Evolutionary conservation across 768 basidiomycete species (phyloP).

Genomic region (Suillus weaverae): DNA sequence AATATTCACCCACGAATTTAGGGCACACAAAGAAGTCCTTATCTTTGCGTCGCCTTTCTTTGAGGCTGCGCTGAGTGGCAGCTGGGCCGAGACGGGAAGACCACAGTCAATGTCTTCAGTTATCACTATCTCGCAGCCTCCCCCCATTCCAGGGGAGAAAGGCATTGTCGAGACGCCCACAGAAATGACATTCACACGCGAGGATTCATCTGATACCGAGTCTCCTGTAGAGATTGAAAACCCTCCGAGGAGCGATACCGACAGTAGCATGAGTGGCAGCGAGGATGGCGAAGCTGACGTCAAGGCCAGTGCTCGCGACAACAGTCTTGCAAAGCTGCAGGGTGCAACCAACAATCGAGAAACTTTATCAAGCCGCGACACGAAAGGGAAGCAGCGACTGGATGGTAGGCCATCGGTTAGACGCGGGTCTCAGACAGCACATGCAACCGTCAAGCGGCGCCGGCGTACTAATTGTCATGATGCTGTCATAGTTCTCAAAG

Average conservation of each 20-base stretch:
- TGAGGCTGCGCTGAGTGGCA: slow-evolving; percentile 84
- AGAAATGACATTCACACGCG: slow-evolving; percentile 61
- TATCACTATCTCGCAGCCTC: slow-evolving; percentile 81
- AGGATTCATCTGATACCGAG: slow-evolving; percentile 49
- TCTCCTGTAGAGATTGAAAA: slow-evolving; percentile 40
- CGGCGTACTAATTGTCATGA: slow-evolving; percentile 56
- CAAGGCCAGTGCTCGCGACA: slow-evolving; percentile 44
- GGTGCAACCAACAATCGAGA: slow-evolving; percentile 22
- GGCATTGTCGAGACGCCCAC: slow-evolving; percentile 42
- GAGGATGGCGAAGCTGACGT: slow-evolving; percentile 32
- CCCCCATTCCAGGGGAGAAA: slow-evolving; percentile 54
- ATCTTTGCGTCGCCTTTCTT: slow-evolving; percentile 96
- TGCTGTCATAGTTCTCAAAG: slow-evolving; percentile 86
- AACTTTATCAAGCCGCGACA: slow-evolving; percentile 19
- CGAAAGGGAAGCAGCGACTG: slow-evolving; percentile 24
- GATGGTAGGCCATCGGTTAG: slow-evolving; percentile 9
- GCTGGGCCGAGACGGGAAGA: slow-evolving; percentile 88
- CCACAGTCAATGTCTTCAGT: slow-evolving; percentile 79
- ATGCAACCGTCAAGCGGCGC: slow-evolving; percentile 42
- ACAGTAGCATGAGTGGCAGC: slow-evolving; percentile 29
- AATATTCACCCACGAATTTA: slow-evolving; percentile 28
- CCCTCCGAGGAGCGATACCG: slow-evolving; percentile 35
- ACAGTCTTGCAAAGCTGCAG: slow-evolving; percentile 64
- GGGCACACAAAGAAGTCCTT: slow-evolving; percentile 90
- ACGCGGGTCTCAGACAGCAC: slow-evolving; percentile 32